Percentiles rank a stretch among this genome's conserved stretches.
These are phyloP conservation scores for Malassezia nana DNA, from an alignment of 1,284 basidiomycete species.

Conservation along the genomic window DNA sequence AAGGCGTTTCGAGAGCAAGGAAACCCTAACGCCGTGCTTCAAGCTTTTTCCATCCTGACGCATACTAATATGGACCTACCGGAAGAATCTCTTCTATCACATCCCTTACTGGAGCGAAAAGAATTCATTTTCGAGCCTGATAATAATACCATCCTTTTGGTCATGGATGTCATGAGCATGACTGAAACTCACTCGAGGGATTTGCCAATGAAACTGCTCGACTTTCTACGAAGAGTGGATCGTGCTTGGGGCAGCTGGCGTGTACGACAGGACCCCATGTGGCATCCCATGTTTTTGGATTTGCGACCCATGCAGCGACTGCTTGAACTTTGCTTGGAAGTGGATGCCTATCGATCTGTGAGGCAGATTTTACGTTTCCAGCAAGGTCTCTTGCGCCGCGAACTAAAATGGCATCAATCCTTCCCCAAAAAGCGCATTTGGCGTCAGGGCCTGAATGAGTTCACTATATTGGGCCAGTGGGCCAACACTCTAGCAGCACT, in stretches of 20 bases:
- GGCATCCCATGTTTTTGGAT: constrained; percentile 4
- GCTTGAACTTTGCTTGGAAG: neutral
- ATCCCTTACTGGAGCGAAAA: neutral
- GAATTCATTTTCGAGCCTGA: constrained; percentile 2
- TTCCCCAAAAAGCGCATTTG: neutral
- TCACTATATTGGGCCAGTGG: neutral
- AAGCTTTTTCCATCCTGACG: neutral
- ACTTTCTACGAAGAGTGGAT: constrained; percentile 2
- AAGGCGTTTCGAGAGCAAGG: neutral
- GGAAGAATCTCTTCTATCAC: neutral
- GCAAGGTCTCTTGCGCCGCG: constrained; percentile 6
- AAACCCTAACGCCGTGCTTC: neutral
- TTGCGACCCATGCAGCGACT: constrained; percentile 1
- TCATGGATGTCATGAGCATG: constrained; percentile 1
- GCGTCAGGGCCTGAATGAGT: constrained; percentile 3
- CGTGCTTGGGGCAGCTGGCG: neutral
- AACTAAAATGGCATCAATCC: constrained; percentile 4
- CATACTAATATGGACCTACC: neutral
- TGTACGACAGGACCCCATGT: neutral
- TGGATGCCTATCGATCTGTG: neutral
- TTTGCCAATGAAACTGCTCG: neutral
- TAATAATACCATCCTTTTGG: neutral
- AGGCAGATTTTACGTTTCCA: constrained; percentile 7
- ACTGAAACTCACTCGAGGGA: neutral
- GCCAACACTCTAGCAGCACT: neutral